Conservation (phyloP, 371 early-diverging fungal genomes). For the Conidiobolus coronatus region DNA sequence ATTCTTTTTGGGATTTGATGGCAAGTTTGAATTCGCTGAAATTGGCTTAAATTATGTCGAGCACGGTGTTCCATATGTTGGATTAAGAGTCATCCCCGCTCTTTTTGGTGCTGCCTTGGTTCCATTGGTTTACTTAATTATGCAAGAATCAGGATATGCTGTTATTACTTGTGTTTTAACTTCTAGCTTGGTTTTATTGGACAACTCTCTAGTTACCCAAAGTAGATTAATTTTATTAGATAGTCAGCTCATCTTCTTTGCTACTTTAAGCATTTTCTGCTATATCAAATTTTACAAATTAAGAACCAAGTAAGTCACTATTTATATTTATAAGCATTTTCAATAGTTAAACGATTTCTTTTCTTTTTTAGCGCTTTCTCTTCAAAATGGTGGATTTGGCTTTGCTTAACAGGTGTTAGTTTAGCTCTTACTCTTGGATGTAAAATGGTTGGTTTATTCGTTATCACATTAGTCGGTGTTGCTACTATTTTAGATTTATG, state of each 20-base stretch:
- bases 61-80: constrained; percentile 76
- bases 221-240: constrained; percentile 83
- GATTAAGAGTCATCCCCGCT: constrained; percentile 59
- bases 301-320: constrained; percentile 39
- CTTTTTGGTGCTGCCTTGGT: constrained; percentile 51
- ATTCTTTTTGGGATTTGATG: constrained; percentile 74
- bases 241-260: constrained; percentile 74
- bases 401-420: constrained; percentile 36
- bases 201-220: constrained; percentile 80
- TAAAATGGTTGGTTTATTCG: constrained; percentile 88
- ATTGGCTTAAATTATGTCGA: constrained; percentile 77
- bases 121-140: constrained; percentile 56
- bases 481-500: constrained; percentile 79
- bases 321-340: too few species aligned
- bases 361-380: constrained; percentile 22
- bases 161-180: constrained; percentile 49
- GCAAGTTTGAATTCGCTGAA: constrained; percentile 76
- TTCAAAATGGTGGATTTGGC: constrained; percentile 49
- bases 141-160: constrained; percentile 71
- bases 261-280: constrained; percentile 49
- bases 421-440: constrained; percentile 45
- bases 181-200: constrained; percentile 55
- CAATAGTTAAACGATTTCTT: background rate
- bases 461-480: constrained; percentile 59
- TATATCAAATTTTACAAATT: constrained; percentile 72